Evolutionary conservation across 2,329 filamentous ascomycete species (phyloP), one percentile per base, ranked within the genome.

Genomic region (Trichoderma koningii): DNA sequence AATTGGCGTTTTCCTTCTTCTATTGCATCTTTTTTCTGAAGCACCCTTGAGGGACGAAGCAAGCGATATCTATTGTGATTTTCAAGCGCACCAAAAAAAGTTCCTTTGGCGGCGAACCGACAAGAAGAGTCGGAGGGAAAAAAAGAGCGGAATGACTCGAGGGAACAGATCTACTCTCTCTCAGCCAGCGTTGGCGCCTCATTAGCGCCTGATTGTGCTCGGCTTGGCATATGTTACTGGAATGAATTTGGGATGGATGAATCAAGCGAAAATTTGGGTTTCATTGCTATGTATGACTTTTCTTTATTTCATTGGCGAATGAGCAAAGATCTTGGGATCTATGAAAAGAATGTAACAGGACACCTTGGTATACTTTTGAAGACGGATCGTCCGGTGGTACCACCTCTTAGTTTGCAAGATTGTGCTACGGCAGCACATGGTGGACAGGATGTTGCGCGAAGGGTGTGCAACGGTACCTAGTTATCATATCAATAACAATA

Each of bases 221-320:
- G 44, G 63, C 63, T 65, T 65, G 63, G 63, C 63, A 59, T 60
- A 44, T 53, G 42, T 45, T 48, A 55, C n/a, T 55, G 50, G 56
- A 61, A 55, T 47, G 63, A 30, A 52, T 48, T 10, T 38, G 9
- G 55, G 45, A 51, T 61, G 47, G n/a, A 61, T 45, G 17, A 26
- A 41, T 48, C 48, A 34, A 48, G 52, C 52, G 61, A 56, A 55
- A 23, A 23, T 23, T 34, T 64, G 52, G 44, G 15, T 14, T 14
- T 38, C 12, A 2, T 19, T 12, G 9, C 9, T 34, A 30, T 62
- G 30, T 53, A 30, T 62, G 30, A 45, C 52, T 19, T 44, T 57
- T 50, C 34, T 23, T 42, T 55, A n/a, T 64, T 34, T 57, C 9
- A 34, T 12, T 52, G n/a, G 53, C 53, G 45, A 64, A 50, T 56